Evolutionary conservation across 179 eudicot species (phyloP).

Genomic region (Spergularia azorica): DNA sequence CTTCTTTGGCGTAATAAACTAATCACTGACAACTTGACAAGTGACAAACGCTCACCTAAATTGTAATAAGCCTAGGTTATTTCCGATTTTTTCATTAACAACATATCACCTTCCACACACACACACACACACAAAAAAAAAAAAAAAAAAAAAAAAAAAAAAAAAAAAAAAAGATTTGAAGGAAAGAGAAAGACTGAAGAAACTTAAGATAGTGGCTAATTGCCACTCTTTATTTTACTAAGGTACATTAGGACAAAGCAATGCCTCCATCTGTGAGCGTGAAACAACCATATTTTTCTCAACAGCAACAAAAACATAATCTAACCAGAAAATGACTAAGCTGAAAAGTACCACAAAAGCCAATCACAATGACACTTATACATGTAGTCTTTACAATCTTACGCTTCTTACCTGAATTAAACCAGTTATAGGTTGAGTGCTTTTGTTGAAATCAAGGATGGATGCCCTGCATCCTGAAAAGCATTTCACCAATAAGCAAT

Average conservation of each 20-base stretch:
- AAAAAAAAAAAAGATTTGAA: no score
- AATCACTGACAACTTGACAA: not conserved
- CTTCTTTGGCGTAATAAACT: not conserved
- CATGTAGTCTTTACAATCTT: not conserved
- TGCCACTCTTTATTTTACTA: not conserved
- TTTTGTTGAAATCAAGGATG: conserved; percentile 83
- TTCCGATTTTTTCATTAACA: not conserved
- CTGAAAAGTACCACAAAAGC: not conserved
- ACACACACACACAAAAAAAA: no score
- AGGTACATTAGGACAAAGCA: not conserved
- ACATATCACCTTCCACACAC: not conserved
- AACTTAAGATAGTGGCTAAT: not conserved
- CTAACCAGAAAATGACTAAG: not conserved
- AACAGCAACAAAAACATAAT: not conserved
- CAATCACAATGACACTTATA: not conserved
- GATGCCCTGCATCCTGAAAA: conserved; percentile 59
- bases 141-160: no score
- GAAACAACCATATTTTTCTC: not conserved
- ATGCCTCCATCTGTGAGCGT: not conserved
- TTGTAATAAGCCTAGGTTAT: not conserved
- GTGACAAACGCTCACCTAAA: no score
- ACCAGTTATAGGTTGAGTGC: conserved; percentile 40
- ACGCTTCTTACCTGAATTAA: conserved; percentile 51
- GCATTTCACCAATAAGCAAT: conserved; percentile 1
- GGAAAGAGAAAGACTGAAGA: not conserved